A percentile compares a stretch with the other conserved stretches of the same genome.
Evolutionary conservation across 2,329 filamentous ascomycete species (phyloP).

Genomic region (Scedosporium aurantiacum): DNA sequence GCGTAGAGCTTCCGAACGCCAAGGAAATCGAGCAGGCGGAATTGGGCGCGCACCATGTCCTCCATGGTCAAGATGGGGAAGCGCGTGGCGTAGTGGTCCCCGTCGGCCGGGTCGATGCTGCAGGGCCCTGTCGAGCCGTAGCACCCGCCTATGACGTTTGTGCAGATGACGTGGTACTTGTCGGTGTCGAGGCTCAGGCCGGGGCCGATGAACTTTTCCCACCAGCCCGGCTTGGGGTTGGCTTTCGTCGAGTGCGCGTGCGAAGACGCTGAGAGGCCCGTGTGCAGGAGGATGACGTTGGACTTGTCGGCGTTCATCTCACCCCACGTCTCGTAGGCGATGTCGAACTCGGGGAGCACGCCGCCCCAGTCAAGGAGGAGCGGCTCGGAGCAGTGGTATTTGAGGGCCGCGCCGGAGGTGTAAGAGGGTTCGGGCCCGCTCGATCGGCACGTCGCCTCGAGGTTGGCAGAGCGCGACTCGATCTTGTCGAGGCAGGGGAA

Average conservation of each 20-base stretch:
- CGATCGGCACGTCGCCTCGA: constrained; percentile 42
- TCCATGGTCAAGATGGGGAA: constrained; percentile 94
- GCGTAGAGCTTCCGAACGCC: constrained; percentile 73
- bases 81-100: constrained; percentile 78
- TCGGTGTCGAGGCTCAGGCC: constrained; percentile 76
- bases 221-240: constrained; percentile 90
- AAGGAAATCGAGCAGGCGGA: constrained; percentile 71
- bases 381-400: constrained; percentile 62
- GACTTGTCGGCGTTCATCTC: constrained; percentile 64
- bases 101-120: constrained; percentile 78
- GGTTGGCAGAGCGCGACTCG: constrained; percentile 64
- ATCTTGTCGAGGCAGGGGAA: constrained; percentile 85
- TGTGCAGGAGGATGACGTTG: constrained; percentile 88
- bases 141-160: constrained; percentile 91
- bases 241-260: constrained; percentile 85
- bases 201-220: constrained; percentile 96
- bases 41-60: constrained; percentile 96
- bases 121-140: constrained; percentile 90
- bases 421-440: constrained; percentile 89
- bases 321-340: constrained; percentile 93
- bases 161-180: constrained; percentile 90
- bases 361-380: constrained; percentile 91
- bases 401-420: constrained; percentile 74
- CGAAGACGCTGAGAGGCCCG: constrained; percentile 90
- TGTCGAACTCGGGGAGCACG: constrained; percentile 73